These are phyloP conservation scores for Ambrosiella cleistominuta DNA, from an alignment of 2,329 filamentous ascomycete species.

Conservation along the genomic window DNA sequence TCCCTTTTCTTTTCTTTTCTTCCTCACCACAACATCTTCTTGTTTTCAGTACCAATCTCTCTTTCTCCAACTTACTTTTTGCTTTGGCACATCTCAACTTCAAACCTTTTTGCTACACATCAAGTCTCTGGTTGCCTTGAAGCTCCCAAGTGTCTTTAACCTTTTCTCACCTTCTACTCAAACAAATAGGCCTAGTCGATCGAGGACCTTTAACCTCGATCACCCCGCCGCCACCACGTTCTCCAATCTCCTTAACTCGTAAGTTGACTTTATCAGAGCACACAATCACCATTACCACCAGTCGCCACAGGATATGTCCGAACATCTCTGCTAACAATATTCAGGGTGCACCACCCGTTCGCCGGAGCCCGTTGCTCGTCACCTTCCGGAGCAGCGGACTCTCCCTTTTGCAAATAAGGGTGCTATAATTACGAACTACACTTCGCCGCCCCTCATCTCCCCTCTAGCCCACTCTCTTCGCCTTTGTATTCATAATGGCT, in stretches of 20 bases:
- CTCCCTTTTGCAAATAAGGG: constrained; percentile 38
- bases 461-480: constrained; percentile 13
- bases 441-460: constrained; percentile 4
- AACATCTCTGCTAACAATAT: constrained; percentile 4
- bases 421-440: constrained; percentile 12
- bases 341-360: constrained; percentile 81
- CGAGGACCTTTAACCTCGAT: constrained; percentile 12
- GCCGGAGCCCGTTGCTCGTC: constrained; percentile 88
- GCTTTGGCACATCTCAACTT: not conserved
- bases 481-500: constrained; percentile 46
- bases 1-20: not conserved
- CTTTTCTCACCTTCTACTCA: not conserved
- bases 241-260: constrained; percentile 97
- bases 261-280: constrained; percentile 23
- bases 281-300: not conserved
- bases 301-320: not conserved
- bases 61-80: not conserved
- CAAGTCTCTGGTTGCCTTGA: constrained; percentile 2
- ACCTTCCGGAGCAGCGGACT: constrained; percentile 66
- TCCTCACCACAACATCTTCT: constrained; percentile 4
- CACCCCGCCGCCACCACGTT: constrained; percentile 46
- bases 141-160: constrained; percentile 8
- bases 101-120: not conserved
- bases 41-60: not conserved
- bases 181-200: constrained; percentile 6